phyloP scores from a whole-genome alignment of 2,329 filamentous ascomycete species.

The Daldinia eschscholtzii region DNA sequence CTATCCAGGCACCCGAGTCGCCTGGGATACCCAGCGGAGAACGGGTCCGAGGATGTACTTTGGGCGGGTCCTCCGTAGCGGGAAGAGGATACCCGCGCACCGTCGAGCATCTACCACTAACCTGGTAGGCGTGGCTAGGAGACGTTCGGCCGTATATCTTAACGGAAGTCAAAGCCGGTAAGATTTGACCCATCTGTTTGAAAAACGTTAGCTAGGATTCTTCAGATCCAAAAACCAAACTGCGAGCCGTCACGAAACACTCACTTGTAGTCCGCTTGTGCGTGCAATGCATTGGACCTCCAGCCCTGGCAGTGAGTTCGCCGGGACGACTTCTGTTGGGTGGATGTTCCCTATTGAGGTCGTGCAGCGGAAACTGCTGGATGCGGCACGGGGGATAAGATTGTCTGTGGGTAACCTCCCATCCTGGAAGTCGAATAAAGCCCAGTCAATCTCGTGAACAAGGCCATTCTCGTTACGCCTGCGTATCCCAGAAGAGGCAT shows the following conservation, averaged over 20 bases:
- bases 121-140: conserved; percentile 78
- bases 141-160: conserved; percentile 88
- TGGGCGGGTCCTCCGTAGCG: conserved; percentile 35
- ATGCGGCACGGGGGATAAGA: conserved; percentile 65
- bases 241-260: conserved; percentile 1
- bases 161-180: conserved; percentile 82
- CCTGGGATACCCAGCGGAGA: conserved; percentile 77
- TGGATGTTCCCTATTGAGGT: conserved; percentile 55
- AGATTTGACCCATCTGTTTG: conserved; percentile 76
- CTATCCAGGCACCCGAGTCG: conserved; percentile 93
- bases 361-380: conserved; percentile 51
- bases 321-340: conserved; percentile 70
- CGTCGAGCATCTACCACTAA: conserved; percentile 59
- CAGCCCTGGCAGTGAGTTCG: conserved; percentile 75
- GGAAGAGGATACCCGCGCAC: conserved; percentile 28
- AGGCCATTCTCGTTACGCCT: conserved; percentile 78
- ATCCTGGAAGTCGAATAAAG: conserved; percentile 83
- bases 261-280: conserved; percentile 78
- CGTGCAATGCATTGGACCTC: conserved; percentile 90
- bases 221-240: not conserved
- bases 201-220: conserved; percentile 18
- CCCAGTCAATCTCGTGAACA: conserved; percentile 95
- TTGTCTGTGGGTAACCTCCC: conserved; percentile 80
- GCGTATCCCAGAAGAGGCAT: conserved; percentile 90
- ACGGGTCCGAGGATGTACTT: conserved; percentile 38